phyloP scores from a whole-genome alignment of 2,329 filamentous ascomycete species.

The Colletotrichum liaoningense region DNA sequence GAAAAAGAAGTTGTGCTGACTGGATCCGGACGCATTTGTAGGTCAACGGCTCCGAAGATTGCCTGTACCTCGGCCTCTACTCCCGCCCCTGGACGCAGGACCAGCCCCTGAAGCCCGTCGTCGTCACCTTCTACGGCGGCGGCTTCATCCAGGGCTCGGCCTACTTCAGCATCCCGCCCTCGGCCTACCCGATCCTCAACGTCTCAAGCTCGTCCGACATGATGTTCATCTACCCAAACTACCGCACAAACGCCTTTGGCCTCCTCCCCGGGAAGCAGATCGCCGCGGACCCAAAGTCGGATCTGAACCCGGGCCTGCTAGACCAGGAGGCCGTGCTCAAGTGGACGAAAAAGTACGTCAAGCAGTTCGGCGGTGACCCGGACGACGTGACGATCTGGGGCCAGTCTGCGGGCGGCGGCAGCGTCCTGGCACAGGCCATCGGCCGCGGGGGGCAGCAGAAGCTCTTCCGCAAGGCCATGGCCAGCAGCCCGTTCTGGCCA shows the following conservation, averaged over 20 bases:
- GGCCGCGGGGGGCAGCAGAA: conserved; percentile 28
- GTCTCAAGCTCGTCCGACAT: conserved; percentile 62
- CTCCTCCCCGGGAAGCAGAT: conserved; percentile 63
- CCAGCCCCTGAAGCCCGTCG: conserved; percentile 63
- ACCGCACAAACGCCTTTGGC: conserved; percentile 68
- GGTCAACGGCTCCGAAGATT: conserved; percentile 68
- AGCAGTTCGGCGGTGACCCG: conserved; percentile 43
- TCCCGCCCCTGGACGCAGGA: conserved; percentile 63
- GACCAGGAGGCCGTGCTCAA: conserved; percentile 42
- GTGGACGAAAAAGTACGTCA: conserved; percentile 43
- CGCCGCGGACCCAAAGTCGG: conserved; percentile 52
- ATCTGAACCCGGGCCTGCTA: conserved; percentile 63
- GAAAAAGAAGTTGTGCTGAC: not conserved
- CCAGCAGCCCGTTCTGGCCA: conserved; percentile 67
- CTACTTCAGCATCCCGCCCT: conserved; percentile 64
- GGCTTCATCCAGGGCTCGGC: conserved; percentile 70
- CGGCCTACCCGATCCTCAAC: conserved; percentile 68
- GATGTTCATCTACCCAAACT: conserved; percentile 58
- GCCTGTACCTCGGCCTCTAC: conserved; percentile 70
- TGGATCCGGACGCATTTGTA: conserved; percentile 24
- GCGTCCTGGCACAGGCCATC: conserved; percentile 35
- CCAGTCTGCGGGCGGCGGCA: conserved; percentile 43
- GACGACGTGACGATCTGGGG: conserved; percentile 42
- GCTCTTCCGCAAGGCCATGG: conserved; percentile 42
- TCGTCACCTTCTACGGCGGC: conserved; percentile 70